Conservation (phyloP, 495 filamentous ascomycete species). For the Staphylotrichum longicolle region DNA sequence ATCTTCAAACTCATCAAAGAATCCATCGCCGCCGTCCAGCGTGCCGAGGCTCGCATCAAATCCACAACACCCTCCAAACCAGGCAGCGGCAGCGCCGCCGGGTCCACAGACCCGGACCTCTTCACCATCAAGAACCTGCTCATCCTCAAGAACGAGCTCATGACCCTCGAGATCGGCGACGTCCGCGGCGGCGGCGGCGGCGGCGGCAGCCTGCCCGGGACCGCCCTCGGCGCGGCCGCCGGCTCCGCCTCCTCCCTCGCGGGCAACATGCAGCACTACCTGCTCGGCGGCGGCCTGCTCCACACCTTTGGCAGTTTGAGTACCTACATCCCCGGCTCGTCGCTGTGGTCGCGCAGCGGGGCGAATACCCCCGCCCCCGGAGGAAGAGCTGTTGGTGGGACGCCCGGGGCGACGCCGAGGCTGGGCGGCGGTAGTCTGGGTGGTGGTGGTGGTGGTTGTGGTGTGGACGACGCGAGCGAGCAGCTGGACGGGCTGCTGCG, state of each 20-base stretch:
- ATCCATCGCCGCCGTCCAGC: conserved; percentile 47
- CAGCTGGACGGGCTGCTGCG: conserved; percentile 77
- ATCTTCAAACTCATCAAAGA: conserved; percentile 48
- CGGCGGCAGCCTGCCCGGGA: conserved; percentile 60
- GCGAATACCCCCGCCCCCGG: conserved; percentile 12
- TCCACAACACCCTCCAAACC: conserved; percentile 35
- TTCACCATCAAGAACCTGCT: conserved; percentile 91
- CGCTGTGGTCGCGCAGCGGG: conserved; percentile 36
- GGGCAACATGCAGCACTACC: conserved; percentile 30
- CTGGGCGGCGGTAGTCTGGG: neutral
- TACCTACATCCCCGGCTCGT: conserved; percentile 35
- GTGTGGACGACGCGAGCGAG: conserved; percentile 64
- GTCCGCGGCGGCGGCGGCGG: conserved; percentile 51
- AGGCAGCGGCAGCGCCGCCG: neutral
- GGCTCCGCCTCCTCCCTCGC: conserved; percentile 21
- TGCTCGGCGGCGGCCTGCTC: conserved; percentile 32
- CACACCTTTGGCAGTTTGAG: conserved; percentile 37
- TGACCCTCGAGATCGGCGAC: conserved; percentile 90
- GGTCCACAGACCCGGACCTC: conserved; percentile 64
- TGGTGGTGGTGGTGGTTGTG: neutral
- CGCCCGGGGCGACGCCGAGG: conserved; percentile 17
- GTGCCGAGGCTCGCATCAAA: conserved; percentile 52
- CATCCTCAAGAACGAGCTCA: conserved; percentile 84
- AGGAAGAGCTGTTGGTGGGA: neutral
- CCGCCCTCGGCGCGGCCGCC: conserved; percentile 55